A percentile compares a stretch with the other conserved stretches of the same genome.
Evolutionary conservation across 1,139 yeast genomes (phyloP).

Genomic region (Yamadazyma trypodendri): DNA sequence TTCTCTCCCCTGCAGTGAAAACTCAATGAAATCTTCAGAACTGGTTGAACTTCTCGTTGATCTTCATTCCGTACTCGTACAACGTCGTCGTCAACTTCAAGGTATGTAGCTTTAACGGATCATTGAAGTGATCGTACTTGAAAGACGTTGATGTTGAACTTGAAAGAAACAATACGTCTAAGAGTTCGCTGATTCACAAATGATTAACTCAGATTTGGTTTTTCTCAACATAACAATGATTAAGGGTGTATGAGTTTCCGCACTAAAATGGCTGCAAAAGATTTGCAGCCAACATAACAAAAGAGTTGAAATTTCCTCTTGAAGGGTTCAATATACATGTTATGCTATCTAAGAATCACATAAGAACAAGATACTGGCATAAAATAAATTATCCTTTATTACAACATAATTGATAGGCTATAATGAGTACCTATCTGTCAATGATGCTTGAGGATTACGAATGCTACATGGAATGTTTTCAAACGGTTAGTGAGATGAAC

Average conservation of each 20-base stretch:
- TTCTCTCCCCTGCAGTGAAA: constrained; percentile 17
- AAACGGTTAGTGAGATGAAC: too few relatives aligned
- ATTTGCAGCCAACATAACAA: constrained; percentile 1
- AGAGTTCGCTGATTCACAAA: constrained; percentile 62
- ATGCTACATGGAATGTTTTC: too few relatives aligned
- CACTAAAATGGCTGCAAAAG: constrained; percentile 2
- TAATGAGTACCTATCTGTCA: too few relatives aligned
- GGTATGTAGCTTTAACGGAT: constrained; percentile 30
- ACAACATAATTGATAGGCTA: too few relatives aligned
- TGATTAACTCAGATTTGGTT: constrained; percentile 48
- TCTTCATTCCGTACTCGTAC: constrained; percentile 39
- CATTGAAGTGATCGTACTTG: constrained; percentile 26
- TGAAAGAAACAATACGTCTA: constrained; percentile 54
- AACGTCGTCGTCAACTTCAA: constrained; percentile 34
- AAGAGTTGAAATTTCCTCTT: neutral
- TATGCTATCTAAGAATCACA: too few relatives aligned
- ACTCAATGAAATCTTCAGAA: constrained; percentile 34
- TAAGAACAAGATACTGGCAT: too few relatives aligned
- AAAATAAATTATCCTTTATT: too few relatives aligned
- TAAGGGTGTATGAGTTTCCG: constrained; percentile 34
- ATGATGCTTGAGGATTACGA: too few relatives aligned
- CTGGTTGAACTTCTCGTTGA: constrained; percentile 36
- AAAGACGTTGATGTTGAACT: constrained; percentile 18
- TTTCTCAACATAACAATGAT: constrained; percentile 52
- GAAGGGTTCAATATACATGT: too few relatives aligned